Percentiles rank a stretch among this genome's conserved stretches.
Conservation (phyloP, 2,329 filamentous ascomycete species). For the Penicillium aurantiogriseum region DNA sequence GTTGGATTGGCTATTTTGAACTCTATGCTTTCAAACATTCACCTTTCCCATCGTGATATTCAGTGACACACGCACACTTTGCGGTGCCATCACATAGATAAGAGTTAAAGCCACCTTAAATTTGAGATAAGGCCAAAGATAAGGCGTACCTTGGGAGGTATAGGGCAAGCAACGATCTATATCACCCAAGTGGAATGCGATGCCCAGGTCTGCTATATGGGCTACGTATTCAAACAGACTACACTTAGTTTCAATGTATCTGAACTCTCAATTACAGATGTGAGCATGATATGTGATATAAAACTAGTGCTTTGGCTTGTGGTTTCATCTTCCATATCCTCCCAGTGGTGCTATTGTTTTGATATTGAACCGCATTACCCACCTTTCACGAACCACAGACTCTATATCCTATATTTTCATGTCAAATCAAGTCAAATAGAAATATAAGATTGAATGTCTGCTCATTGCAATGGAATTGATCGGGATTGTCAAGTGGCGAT, state of each 20-base stretch:
- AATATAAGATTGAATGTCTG: background rate
- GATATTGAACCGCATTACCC: background rate
- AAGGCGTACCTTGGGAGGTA: background rate
- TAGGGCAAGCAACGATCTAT: background rate
- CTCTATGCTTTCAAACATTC: background rate
- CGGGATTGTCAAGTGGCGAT: conserved; percentile 12
- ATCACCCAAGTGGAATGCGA: background rate
- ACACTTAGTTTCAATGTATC: background rate
- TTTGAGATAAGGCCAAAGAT: background rate
- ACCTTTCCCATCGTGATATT: background rate
- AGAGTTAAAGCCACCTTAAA: background rate
- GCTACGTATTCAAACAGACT: background rate
- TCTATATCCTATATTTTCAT: background rate
- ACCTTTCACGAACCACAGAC: background rate
- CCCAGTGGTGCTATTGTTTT: background rate
- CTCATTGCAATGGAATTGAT: conserved; percentile 5
- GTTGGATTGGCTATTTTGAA: background rate
- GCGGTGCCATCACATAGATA: background rate
- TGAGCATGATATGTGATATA: background rate
- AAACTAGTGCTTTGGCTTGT: background rate
- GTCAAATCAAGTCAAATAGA: background rate
- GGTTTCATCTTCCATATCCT: background rate
- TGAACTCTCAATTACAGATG: background rate
- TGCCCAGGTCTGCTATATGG: background rate
- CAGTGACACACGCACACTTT: background rate